Percentiles rank a stretch among this genome's conserved stretches.
These are phyloP conservation scores for Phoenix roebelenii DNA, from an alignment of 176 grass and related monocot species.

Conservation along the genomic window DNA sequence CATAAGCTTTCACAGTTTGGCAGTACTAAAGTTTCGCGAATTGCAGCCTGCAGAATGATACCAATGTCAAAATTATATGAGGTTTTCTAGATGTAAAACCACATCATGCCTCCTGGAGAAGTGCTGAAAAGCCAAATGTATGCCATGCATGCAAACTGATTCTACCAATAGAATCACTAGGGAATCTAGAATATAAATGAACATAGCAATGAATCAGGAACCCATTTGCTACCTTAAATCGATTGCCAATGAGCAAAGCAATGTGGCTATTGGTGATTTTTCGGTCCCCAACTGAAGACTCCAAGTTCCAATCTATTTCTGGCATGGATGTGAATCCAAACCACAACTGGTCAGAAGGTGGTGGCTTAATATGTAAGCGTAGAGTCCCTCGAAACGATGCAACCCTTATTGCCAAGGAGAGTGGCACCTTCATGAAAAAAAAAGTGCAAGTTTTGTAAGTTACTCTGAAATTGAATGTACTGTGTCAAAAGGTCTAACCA, in stretches of 20 bases:
- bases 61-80: constrained; percentile 7
- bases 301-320: constrained; percentile 2
- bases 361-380: constrained; percentile 36
- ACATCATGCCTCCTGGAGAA: background rate
- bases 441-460: background rate
- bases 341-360: constrained; percentile 6
- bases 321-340: constrained; percentile 9
- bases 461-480: background rate
- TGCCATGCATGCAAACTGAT: background rate
- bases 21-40: constrained; percentile 57
- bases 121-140: background rate
- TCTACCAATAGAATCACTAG: background rate
- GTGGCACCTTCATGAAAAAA: constrained; percentile 56
- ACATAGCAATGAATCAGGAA: background rate
- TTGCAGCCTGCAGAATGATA: constrained; percentile 40
- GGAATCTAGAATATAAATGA: background rate
- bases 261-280: constrained; percentile 75
- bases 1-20: constrained; percentile 86
- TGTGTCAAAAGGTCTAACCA: background rate
- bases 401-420: constrained; percentile 70
- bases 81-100: constrained; percentile 5
- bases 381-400: constrained; percentile 50
- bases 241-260: constrained; percentile 51
- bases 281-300: constrained; percentile 49
- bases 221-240: constrained; percentile 60